phyloP scores from a whole-genome alignment of 805 yeast species.

The Millerozyma miso region DNA sequence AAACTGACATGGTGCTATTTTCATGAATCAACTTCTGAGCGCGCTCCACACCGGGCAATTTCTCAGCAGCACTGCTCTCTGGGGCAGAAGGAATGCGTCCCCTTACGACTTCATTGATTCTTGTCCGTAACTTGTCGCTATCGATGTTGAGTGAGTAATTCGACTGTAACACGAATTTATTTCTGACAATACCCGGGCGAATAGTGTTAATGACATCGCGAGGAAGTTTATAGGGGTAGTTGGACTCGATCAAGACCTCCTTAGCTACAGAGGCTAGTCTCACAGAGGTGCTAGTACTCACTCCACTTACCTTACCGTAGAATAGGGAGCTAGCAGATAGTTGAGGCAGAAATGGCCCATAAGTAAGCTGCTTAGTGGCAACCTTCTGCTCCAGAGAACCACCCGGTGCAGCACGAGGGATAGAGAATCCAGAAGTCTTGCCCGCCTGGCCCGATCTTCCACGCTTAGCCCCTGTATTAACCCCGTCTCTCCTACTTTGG shows the following conservation, averaged over 20 bases:
- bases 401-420: constrained; percentile 6
- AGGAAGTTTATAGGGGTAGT: constrained; percentile 40
- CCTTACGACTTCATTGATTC: constrained; percentile 27
- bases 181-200: constrained; percentile 14
- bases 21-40: constrained; percentile 17
- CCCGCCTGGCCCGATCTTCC: neutral
- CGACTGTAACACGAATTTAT: constrained; percentile 30
- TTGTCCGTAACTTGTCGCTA: constrained; percentile 15
- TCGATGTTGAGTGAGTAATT: constrained; percentile 24
- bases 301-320: constrained; percentile 33
- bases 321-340: constrained; percentile 27
- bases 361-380: constrained; percentile 5
- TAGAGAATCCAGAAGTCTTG: neutral
- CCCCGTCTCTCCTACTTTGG: neutral
- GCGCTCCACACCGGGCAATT: constrained; percentile 8
- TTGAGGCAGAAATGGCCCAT: constrained; percentile 14
- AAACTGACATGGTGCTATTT: constrained; percentile 24
- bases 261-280: constrained; percentile 40
- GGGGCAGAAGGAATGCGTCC: constrained; percentile 23
- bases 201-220: constrained; percentile 23
- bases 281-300: constrained; percentile 22
- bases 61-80: constrained; percentile 4
- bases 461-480: constrained; percentile 2
- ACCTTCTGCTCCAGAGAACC: neutral
- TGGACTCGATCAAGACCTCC: constrained; percentile 31